Evolutionary conservation across 129 eudicot species (phyloP).

Genomic region (Lactuca sativa): DNA sequence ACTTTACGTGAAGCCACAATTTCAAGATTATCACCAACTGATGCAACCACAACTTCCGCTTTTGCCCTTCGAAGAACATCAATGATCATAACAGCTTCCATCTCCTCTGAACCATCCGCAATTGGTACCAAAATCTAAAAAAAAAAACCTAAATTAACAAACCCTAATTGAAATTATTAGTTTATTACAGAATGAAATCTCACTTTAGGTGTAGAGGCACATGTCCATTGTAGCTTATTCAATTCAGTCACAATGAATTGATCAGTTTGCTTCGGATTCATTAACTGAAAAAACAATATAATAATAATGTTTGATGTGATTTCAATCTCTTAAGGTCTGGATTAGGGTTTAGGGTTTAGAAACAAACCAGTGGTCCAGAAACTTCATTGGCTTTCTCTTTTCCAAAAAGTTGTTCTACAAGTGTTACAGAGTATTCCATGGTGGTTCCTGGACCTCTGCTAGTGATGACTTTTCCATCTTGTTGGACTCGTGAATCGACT

Average conservation of each 20-base stretch:
- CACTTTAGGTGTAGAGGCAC: conserved; percentile 58
- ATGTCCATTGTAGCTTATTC: conserved; percentile 69
- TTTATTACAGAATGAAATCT: conserved; percentile 1
- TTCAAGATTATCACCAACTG: conserved; percentile 77
- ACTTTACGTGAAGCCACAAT: conserved; percentile 81
- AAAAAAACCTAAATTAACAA: neutral
- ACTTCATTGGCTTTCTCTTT: conserved; percentile 86
- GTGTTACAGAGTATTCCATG: conserved; percentile 80
- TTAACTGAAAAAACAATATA: conserved; percentile 46
- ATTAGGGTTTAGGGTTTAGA: neutral
- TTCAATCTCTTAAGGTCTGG: conserved; percentile 1
- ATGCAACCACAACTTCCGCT: conserved; percentile 87
- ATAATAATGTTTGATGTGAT: neutral
- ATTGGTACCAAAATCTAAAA: conserved; percentile 89
- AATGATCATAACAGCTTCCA: conserved; percentile 90
- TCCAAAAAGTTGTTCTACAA: conserved; percentile 74
- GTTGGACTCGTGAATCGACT: conserved; percentile 85
- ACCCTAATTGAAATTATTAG: neutral
- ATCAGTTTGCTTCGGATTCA: conserved; percentile 72
- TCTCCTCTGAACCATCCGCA: conserved; percentile 93
- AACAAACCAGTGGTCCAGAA: conserved; percentile 71
- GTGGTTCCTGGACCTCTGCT: conserved; percentile 97
- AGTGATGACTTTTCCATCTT: conserved; percentile 79
- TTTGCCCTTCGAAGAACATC: conserved; percentile 95
- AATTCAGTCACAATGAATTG: conserved; percentile 58